Base-by-base conservation (phyloP, 768 basidiomycete genomes). In the Serendipita vermifera region DNA sequence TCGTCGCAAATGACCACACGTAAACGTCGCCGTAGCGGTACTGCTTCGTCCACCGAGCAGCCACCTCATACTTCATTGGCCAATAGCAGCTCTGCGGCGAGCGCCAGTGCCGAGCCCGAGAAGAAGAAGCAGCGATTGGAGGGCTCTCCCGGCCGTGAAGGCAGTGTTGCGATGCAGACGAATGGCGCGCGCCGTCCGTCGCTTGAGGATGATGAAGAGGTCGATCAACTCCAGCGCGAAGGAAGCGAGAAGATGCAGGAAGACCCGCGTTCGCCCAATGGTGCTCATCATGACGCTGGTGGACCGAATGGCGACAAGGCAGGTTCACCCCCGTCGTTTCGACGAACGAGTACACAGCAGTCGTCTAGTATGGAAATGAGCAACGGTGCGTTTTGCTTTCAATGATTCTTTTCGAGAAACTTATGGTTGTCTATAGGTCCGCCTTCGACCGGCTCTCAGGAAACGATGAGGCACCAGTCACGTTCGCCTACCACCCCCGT, bases 71-170 rank as follows among this genome's bases (percentile, higher is more conserved):
- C 40, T 22, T 14, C 14, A 9, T 9, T 11, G 24, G 27, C 17
- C 9, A 7, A n/a, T 51, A n/a, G 15, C 24, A 24, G 41, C 14
- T 13, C 41, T 15, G 46, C 46, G 17, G n/a, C 9, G 9, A 22
- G 22, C n/a, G 46, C 22, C 5, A 26, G 7, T 2, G 46, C 20
- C 26, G 22, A 51, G 46, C 46, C 46, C 9, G 46, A 51, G 9
- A 51, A 51, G 46, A 51, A 51, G 46, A 51, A 51, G 46, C 46
- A 51, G 46, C 46, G 46, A 7, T 31, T 51, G 27, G 46, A 51
- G 22, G 46, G 46, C 11, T 51, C 46, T 0, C 46, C 46, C 46
- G 2, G n/a, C 46, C 7, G 22, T 29, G 9, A 9, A 24, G 24
- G 27, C 15, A 7, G 0, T 41, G 39, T 41, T 29, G 22, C 32